Conservation (phyloP, 129 eudicot genomes). For the Centaurea solstitialis region DNA sequence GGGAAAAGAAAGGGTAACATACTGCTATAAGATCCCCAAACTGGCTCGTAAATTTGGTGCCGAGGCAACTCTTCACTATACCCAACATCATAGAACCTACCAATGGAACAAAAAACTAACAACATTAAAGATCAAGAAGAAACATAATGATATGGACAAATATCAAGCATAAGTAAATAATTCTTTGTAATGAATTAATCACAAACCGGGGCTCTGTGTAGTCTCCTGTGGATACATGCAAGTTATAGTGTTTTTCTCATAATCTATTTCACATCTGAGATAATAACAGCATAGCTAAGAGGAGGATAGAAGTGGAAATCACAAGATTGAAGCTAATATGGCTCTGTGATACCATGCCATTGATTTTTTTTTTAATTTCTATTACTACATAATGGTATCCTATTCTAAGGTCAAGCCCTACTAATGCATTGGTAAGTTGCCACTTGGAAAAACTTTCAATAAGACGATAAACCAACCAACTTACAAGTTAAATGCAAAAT, state of each 20-base stretch:
- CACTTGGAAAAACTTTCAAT: not conserved
- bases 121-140: not conserved
- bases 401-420: not conserved
- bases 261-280: not conserved
- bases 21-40: conserved; percentile 93
- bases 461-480: not conserved
- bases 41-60: conserved; percentile 90
- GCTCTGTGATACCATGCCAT: not conserved
- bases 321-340: not conserved
- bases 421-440: not conserved
- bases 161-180: not conserved
- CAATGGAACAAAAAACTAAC: not conserved
- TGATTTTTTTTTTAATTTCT: not conserved
- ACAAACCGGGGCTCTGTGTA: not conserved
- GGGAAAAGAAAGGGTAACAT: conserved; percentile 29
- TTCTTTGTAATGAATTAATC: not conserved
- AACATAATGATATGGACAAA: not conserved
- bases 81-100: conserved; percentile 80
- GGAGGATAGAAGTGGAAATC: not conserved
- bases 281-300: not conserved
- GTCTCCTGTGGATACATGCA: not conserved
- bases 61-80: conserved; percentile 81
- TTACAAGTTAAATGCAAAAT: not conserved
- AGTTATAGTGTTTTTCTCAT: not conserved
- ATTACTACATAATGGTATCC: not conserved